Conservation (phyloP, 176 grass and related monocot species). For the Eremochloa ophiuroides region DNA sequence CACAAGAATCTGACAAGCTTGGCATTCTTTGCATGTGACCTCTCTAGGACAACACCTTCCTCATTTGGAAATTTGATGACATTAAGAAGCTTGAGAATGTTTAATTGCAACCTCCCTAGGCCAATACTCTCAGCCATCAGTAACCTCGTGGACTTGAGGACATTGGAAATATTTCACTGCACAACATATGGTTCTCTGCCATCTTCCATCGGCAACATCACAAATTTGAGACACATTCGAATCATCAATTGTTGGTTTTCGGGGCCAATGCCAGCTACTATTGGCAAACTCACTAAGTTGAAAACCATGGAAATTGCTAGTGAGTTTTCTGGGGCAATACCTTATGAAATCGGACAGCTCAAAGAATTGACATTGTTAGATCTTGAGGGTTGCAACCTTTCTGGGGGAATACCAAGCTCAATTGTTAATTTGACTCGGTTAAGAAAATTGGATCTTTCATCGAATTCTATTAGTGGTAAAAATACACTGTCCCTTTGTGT, state of each 20-base stretch:
- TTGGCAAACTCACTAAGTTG: neutral
- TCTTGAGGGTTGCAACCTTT: neutral
- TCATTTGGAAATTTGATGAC: neutral
- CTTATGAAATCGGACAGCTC: neutral
- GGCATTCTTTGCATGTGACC: no score
- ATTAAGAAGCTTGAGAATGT: neutral
- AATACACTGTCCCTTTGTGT: no score
- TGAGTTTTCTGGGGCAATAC: neutral
- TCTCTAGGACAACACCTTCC: no score
- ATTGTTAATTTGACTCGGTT: neutral
- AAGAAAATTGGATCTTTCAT: neutral
- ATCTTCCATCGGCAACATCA: no score
- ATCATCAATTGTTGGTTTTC: neutral
- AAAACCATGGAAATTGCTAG: no score
- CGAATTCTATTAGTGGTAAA: neutral
- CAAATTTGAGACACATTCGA: no score
- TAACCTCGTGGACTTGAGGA: no score
- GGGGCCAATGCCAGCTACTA: neutral
- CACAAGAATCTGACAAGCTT: neutral
- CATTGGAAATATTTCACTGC: no score
- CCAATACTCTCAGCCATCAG: no score
- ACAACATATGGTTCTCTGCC: no score
- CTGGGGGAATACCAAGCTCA: conserved; percentile 4
- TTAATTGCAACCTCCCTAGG: no score
- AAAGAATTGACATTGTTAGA: neutral